Base-by-base conservation (phyloP, 306 rosid genomes). In the Lagenaria siceraria region DNA sequence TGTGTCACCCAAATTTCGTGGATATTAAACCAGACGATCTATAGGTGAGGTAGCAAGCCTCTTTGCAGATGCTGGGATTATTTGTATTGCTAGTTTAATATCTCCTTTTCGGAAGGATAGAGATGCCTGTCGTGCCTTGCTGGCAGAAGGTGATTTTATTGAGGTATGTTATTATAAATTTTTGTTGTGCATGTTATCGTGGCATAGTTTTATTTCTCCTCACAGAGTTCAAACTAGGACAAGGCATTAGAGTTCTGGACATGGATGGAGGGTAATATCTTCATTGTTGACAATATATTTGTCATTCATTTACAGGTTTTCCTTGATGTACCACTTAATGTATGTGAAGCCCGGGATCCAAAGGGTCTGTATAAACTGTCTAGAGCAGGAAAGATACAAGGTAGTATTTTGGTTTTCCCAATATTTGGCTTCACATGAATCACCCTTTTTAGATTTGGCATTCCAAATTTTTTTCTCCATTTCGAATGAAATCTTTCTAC, bases 311-410 rank as follows among this genome's bases (percentile, higher is more conserved):
- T 82, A 76, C 86, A 95, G 99, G 99, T 95, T 80, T 95, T 87
- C 82, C 82, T 95, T 79, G 97, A 95, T 2, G 91, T 85, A 85
- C 99, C 99, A 29, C 90, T 95, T 52, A 84, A 86, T 35, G 83
- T 95, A 74, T 95, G 99, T 77, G 99, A 95, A 87, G 80, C 85
- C 63, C 85, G 97, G 83, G 99, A 95, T 69, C 97, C 99, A 12
- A 95, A 95, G 86, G 99, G 99, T 21, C 93, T 95, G 56, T 95
- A 95, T 88, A 90, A 90, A 83, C 97, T 95, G 78, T 96, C 97
- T 68, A 90, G 99, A 52, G 90, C 93, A 64, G 99, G 97, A 82
- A 89, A 90, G 89, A 92, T 95, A 78, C 88, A 82, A 90, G 96
- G 99, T 95, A 81, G 38, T 19, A 24, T 55, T 33, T 54, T 60